Conservation (phyloP, 371 early-diverging fungal genomes). For the Synchytrium microbalum region DNA sequence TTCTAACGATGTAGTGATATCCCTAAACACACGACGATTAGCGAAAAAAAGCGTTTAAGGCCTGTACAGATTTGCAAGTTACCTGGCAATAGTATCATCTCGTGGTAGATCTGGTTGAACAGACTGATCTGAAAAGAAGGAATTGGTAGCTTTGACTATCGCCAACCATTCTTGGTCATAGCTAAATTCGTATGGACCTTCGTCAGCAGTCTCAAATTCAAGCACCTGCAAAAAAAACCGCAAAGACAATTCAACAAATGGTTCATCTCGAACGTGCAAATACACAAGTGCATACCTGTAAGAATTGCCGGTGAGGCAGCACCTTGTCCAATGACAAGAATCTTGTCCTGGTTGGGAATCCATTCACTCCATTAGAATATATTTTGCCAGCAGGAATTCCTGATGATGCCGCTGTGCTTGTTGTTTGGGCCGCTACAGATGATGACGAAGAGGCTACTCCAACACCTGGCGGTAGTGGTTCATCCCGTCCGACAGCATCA, state of each 20-base stretch:
- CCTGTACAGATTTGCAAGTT: constrained; percentile 9
- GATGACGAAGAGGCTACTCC: too few relatives aligned
- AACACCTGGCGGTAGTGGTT: too few relatives aligned
- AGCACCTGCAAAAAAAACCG: not conserved
- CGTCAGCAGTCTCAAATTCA: constrained; percentile 40
- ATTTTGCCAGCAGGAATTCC: not conserved
- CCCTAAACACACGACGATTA: constrained; percentile 17
- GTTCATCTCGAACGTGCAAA: not conserved
- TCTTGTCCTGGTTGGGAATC: too few relatives aligned
- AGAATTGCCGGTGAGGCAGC: constrained; percentile 46
- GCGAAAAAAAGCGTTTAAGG: constrained; percentile 16
- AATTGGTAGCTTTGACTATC: constrained; percentile 54
- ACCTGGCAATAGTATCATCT: constrained; percentile 39
- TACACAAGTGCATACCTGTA: constrained; percentile 37
- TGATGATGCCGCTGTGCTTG: not conserved
- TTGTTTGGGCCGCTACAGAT: too few relatives aligned
- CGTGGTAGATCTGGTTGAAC: constrained; percentile 39
- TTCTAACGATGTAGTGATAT: constrained; percentile 27
- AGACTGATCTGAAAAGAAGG: constrained; percentile 35
- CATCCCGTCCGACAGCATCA: too few relatives aligned
- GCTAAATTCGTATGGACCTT: constrained; percentile 29
- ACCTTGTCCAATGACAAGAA: constrained; percentile 68
- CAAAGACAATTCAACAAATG: not conserved
- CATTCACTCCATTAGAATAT: too few relatives aligned
- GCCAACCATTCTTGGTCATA: constrained; percentile 86